phyloP scores from a whole-genome alignment of 306 rosid genomes.

The Clitoria ternatea region DNA sequence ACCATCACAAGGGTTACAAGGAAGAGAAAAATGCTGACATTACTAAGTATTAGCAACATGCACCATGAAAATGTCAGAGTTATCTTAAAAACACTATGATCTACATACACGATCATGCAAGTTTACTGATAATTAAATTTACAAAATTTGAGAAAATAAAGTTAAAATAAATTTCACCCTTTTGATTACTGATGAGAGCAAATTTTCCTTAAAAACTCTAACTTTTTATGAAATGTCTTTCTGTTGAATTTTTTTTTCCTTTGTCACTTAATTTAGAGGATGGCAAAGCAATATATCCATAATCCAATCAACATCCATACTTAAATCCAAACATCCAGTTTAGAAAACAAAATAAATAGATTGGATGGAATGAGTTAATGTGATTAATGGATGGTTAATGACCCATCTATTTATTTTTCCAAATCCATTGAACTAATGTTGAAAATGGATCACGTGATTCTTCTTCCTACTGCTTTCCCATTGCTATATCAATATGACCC shows the following conservation, averaged over 20 bases:
- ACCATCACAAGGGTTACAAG: not conserved
- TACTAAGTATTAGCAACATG: conserved; percentile 9
- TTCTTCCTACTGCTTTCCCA: too few species aligned
- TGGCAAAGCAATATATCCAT: too few species aligned
- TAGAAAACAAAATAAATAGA: too few species aligned
- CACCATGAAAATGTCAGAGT: not conserved
- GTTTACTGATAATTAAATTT: not conserved
- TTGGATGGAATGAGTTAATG: too few species aligned
- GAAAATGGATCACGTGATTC: too few species aligned
- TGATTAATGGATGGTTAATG: too few species aligned
- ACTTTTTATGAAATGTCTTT: not conserved
- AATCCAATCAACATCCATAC: too few species aligned
- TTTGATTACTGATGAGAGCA: not conserved
- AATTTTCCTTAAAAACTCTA: not conserved
- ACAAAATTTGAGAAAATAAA: not conserved
- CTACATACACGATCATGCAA: not conserved
- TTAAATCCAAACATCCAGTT: too few species aligned
- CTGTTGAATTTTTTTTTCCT: not conserved
- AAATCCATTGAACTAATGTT: too few species aligned
- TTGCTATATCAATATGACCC: too few species aligned
- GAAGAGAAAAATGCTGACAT: not conserved
- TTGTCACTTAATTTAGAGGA: not conserved
- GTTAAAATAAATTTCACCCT: not conserved
- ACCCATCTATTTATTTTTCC: too few species aligned
- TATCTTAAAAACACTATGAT: not conserved